A percentile compares a stretch with the other conserved stretches of the same genome.
phyloP scores from a whole-genome alignment of 495 filamentous ascomycete species.

The Hypoxylon trugodes region DNA sequence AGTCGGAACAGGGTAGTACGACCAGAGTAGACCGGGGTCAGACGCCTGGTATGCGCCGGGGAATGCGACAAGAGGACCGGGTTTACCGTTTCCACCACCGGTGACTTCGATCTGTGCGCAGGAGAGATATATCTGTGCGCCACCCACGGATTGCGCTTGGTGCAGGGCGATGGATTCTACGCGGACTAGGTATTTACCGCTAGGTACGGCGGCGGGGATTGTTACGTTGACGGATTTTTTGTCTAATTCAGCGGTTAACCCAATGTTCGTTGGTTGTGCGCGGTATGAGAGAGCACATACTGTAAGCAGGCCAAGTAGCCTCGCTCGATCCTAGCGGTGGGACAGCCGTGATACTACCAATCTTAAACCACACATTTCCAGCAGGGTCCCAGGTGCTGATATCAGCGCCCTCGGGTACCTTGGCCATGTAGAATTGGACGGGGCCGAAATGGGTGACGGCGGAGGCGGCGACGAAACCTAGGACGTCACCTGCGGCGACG shows the following conservation, averaged over 20 bases:
- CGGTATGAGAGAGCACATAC: constrained; percentile 31
- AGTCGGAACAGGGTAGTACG: constrained; percentile 43
- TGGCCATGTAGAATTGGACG: constrained; percentile 59
- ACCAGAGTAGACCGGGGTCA: constrained; percentile 48
- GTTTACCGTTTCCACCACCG: constrained; percentile 46
- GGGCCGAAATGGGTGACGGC: constrained; percentile 58
- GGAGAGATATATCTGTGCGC: constrained; percentile 53
- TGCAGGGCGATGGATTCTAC: constrained; percentile 54
- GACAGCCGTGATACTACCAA: constrained; percentile 46
- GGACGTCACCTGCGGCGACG: constrained; percentile 48
- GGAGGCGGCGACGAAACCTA: constrained; percentile 54
- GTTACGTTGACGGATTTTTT: constrained; percentile 46
- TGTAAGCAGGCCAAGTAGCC: constrained; percentile 51
- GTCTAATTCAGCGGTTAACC: constrained; percentile 36
- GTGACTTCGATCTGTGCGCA: constrained; percentile 53
- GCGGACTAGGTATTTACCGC: constrained; percentile 51
- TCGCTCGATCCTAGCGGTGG: constrained; percentile 39
- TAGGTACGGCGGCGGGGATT: constrained; percentile 52
- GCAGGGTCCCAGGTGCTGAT: constrained; percentile 56
- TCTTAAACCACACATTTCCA: constrained; percentile 61
- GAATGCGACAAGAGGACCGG: constrained; percentile 43
- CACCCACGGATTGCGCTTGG: constrained; percentile 47
- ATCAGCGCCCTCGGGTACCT: constrained; percentile 50
- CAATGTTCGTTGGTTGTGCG: constrained; percentile 7
- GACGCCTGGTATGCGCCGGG: constrained; percentile 48